Percentiles rank a stretch among this genome's conserved stretches.
Conservation (phyloP, 768 basidiomycete species). For the Daedaleopsis nitida region DNA sequence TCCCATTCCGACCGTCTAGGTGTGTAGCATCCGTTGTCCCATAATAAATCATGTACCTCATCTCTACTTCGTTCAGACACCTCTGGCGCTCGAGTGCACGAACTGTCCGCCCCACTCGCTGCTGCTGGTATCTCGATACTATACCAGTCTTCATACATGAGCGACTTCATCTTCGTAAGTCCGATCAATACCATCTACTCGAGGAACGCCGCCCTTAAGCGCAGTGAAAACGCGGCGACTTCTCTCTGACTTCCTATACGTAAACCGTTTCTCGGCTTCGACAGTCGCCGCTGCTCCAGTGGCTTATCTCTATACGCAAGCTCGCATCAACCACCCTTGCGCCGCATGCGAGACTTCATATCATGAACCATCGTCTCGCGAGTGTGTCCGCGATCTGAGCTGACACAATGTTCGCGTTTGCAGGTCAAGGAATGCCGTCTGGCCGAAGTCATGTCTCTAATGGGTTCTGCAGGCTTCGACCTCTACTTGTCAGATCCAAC, state of each 20-base stretch:
- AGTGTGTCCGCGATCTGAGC: neutral
- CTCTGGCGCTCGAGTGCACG: slow-evolving; percentile 71
- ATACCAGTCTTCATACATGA: slow-evolving; percentile 82
- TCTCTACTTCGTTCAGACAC: slow-evolving; percentile 45
- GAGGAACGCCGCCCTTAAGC: too few relatives aligned
- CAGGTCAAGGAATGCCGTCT: slow-evolving; percentile 72
- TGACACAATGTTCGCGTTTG: neutral
- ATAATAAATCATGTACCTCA: slow-evolving; percentile 5
- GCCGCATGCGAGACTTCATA: neutral
- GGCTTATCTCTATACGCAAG: slow-evolving; percentile 13
- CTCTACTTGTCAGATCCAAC: slow-evolving; percentile 41
- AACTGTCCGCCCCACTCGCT: slow-evolving; percentile 75
- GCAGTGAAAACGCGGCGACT: slow-evolving; percentile 5
- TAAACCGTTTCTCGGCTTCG: slow-evolving; percentile 1
- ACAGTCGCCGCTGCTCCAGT: neutral
- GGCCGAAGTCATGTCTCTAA: slow-evolving; percentile 59
- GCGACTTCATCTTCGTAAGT: slow-evolving; percentile 79
- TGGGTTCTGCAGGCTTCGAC: slow-evolving; percentile 65
- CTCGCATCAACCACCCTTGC: neutral
- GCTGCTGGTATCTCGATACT: slow-evolving; percentile 79
- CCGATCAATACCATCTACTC: neutral
- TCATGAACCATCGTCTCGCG: neutral
- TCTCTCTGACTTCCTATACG: slow-evolving; percentile 3
- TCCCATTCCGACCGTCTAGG: slow-evolving; percentile 74
- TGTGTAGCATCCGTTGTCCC: slow-evolving; percentile 25